Percentiles rank a stretch among this genome's conserved stretches.
These are phyloP conservation scores for Fusarium staphyleae DNA, from an alignment of 2,329 filamentous ascomycete species.

Conservation along the genomic window DNA sequence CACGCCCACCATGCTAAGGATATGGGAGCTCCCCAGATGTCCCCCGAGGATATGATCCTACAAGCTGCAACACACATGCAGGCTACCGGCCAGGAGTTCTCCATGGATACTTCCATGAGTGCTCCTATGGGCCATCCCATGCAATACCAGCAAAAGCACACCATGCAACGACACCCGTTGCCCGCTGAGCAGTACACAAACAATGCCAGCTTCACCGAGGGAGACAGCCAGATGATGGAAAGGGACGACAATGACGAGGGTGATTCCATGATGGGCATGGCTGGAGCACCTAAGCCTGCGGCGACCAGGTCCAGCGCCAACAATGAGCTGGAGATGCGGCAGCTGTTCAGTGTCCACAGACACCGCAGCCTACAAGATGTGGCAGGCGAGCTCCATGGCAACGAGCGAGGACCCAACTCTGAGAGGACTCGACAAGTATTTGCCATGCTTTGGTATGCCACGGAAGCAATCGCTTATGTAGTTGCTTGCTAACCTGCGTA, in stretches of 20 bases:
- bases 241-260: conserved; percentile 65
- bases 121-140: conserved; percentile 53
- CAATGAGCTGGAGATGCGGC: conserved; percentile 81
- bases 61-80: conserved; percentile 65
- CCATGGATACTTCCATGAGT: conserved; percentile 56
- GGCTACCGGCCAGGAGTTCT: conserved; percentile 57
- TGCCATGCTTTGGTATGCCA: conserved; percentile 81
- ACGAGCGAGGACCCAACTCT: conserved; percentile 80
- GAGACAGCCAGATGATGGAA: conserved; percentile 66
- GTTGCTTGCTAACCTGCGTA: conserved; percentile 46
- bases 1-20: conserved; percentile 54
- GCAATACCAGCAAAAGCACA: conserved; percentile 51
- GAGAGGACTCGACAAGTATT: conserved; percentile 87
- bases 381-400: conserved; percentile 77
- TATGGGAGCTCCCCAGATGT: conserved; percentile 56
- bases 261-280: conserved; percentile 57
- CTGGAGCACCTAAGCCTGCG: conserved; percentile 61
- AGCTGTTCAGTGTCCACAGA: conserved; percentile 74
- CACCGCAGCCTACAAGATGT: conserved; percentile 74
- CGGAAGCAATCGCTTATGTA: conserved; percentile 16
- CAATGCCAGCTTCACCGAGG: conserved; percentile 63
- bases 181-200: conserved; percentile 60
- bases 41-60: conserved; percentile 66
- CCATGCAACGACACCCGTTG: conserved; percentile 58
- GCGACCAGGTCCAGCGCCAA: conserved; percentile 74